Conservation (phyloP, 192 early-diverging fungal genomes). For the Entophlyctis helioformis region DNA sequence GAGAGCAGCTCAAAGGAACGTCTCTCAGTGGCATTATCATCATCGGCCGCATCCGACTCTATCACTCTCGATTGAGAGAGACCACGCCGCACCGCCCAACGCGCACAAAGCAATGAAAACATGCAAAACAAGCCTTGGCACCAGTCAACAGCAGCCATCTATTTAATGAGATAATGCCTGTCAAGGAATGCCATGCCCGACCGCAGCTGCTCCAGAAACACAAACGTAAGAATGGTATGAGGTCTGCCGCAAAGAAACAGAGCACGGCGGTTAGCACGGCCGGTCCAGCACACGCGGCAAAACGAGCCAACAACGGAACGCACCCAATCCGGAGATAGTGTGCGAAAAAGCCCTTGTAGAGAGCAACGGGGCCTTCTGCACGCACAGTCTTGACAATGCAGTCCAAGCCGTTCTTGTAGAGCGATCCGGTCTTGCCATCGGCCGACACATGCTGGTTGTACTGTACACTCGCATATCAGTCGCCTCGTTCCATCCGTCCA, state of each 20-base stretch:
- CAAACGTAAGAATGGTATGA: conserved; percentile 85
- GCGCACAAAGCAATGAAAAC: too few species aligned
- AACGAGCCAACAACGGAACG: conserved; percentile 1
- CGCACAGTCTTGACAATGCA: conserved; percentile 75
- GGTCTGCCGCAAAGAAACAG: conserved; percentile 34
- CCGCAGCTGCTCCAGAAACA: conserved; percentile 77
- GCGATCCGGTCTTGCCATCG: conserved; percentile 46
- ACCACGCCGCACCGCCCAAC: too few species aligned
- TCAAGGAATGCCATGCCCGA: too few species aligned
- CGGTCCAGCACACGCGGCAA: neutral
- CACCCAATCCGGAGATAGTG: conserved; percentile 87
- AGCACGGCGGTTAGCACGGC: neutral
- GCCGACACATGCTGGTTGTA: conserved; percentile 70
- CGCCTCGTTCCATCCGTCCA: too few species aligned
- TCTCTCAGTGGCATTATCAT: too few species aligned
- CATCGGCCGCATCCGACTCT: too few species aligned
- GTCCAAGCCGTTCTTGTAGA: conserved; percentile 75
- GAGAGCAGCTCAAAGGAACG: too few species aligned
- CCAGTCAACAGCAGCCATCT: too few species aligned
- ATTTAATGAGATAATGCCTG: too few species aligned
- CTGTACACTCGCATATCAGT: too few species aligned
- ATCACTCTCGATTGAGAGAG: too few species aligned
- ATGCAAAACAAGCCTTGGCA: too few species aligned
- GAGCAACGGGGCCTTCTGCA: conserved; percentile 66
- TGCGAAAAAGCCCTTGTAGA: conserved; percentile 88